Evolutionary conservation across 1,139 yeast genomes (phyloP), one percentile per base, ranked within the genome.

Genomic region (Lodderomyces margitis): DNA sequence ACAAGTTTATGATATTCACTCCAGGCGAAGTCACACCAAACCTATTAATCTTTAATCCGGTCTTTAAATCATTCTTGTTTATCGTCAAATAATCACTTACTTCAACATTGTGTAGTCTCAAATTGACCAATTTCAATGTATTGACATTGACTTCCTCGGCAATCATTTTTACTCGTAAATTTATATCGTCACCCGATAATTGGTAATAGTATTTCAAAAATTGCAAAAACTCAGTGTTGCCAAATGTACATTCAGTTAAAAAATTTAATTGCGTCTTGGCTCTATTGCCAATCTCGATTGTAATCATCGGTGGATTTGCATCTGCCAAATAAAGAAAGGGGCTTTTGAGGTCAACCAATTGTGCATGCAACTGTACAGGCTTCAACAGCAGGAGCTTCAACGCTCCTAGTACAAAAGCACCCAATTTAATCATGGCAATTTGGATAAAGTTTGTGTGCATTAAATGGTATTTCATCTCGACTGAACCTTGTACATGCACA

Each of bases 251-350:
- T n/a, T 54, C 52, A 14, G 60, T 53, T 9, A 54, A 46, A 30
- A 65, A 54, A 41, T 63, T 66, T 28, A 66, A 44, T n/a, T 53
- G 51, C 3, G 67, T 60, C 9, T 46, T 31, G 5, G 56, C 48
- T 3, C 51, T 48, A 38, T 64, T 54, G 6, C 48, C 40, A 15
- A 65, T 47, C 27, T 52, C 52, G 3, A 65, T 50, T 2, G 49
- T 42, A 4, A 66, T 24, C 2, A 70, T 68, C 3, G 66, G 62
- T 16, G 34, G 34, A 15, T 41, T 47, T 1, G 50, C 37, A 42
- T 65, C 58, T 9, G 58, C 46, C 28, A 62, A 47, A 44, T 65
- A 68, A 9, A 49, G 37, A 34, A 53, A 49, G 4, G 55, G 56
- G 2, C 46, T 45, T 1, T 46, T 42, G 15, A 44, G 47, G 15